Evolutionary conservation across 345 rosid genomes (phyloP).

Genomic region (Brassica cretica): DNA sequence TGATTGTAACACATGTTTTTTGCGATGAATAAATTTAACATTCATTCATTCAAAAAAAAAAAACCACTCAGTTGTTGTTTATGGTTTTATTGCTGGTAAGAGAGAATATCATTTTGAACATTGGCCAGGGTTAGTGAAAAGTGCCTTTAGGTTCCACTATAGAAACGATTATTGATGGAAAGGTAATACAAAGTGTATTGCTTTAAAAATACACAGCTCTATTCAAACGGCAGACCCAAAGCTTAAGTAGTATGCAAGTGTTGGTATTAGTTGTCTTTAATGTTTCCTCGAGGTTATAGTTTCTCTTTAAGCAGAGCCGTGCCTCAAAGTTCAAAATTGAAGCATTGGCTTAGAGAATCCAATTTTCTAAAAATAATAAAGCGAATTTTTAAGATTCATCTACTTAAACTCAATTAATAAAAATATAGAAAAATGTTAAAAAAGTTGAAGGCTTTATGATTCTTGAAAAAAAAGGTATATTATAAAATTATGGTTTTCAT

Average conservation of each 20-base stretch:
- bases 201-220: slow-evolving; percentile 57
- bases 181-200: slow-evolving; percentile 71
- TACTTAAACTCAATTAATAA: too few relatives aligned
- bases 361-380: too few relatives aligned
- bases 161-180: slow-evolving; percentile 83
- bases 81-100: slow-evolving; percentile 49
- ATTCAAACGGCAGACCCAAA: slow-evolving; percentile 24
- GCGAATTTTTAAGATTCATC: too few relatives aligned
- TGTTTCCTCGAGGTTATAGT: not conserved
- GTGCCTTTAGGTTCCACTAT: slow-evolving; percentile 63
- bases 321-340: too few relatives aligned
- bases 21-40: too few relatives aligned
- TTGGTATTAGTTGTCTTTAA: not conserved
- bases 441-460: too few relatives aligned
- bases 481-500: too few relatives aligned
- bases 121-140: slow-evolving; percentile 62
- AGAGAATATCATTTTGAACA: slow-evolving; percentile 46
- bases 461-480: too few relatives aligned
- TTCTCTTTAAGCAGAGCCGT: too few relatives aligned
- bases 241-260: slow-evolving; percentile 22
- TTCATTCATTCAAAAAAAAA: too few relatives aligned
- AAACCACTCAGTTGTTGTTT: not conserved
- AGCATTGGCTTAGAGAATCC: too few relatives aligned
- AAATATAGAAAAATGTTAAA: too few relatives aligned
- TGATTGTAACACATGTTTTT: not conserved